Evolutionary conservation across 2,329 filamentous ascomycete genomes (phyloP).

Genomic region (Myriosclerotinia scirpicola): DNA sequence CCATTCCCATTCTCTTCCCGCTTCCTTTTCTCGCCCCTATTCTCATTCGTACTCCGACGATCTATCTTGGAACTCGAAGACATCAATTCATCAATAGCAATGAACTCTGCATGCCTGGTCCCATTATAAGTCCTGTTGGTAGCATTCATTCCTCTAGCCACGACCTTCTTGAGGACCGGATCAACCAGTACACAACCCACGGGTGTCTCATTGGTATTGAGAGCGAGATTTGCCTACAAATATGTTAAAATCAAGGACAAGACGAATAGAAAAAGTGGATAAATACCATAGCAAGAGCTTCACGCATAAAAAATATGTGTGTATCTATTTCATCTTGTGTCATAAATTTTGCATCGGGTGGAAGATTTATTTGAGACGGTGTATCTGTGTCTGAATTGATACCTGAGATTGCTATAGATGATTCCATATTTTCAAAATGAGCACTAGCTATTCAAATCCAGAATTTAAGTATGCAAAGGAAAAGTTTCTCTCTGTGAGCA

Average conservation of each 20-base stretch:
- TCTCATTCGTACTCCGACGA: not conserved
- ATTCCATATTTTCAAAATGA: not conserved
- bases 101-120: slow-evolving; percentile 92
- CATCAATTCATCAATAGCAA: slow-evolving; percentile 72
- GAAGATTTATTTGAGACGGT: slow-evolving; percentile 7
- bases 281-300: slow-evolving; percentile 80
- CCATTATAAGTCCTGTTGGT: slow-evolving; percentile 90
- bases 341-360: slow-evolving; percentile 22
- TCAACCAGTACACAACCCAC: slow-evolving; percentile 94
- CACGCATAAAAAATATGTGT: slow-evolving; percentile 70
- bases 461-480: not conserved
- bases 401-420: not conserved
- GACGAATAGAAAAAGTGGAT: slow-evolving; percentile 18
- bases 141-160: slow-evolving; percentile 93
- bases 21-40: slow-evolving; percentile 30
- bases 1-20: not conserved
- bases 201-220: slow-evolving; percentile 86
- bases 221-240: slow-evolving; percentile 75
- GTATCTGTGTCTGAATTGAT: not conserved
- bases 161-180: slow-evolving; percentile 60
- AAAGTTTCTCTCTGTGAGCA: not conserved
- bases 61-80: slow-evolving; percentile 47
- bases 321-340: slow-evolving; percentile 33
- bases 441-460: not conserved
- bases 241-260: not conserved